These are phyloP conservation scores for Lentinula boryana DNA, from an alignment of 768 basidiomycete species.

Conservation along the genomic window DNA sequence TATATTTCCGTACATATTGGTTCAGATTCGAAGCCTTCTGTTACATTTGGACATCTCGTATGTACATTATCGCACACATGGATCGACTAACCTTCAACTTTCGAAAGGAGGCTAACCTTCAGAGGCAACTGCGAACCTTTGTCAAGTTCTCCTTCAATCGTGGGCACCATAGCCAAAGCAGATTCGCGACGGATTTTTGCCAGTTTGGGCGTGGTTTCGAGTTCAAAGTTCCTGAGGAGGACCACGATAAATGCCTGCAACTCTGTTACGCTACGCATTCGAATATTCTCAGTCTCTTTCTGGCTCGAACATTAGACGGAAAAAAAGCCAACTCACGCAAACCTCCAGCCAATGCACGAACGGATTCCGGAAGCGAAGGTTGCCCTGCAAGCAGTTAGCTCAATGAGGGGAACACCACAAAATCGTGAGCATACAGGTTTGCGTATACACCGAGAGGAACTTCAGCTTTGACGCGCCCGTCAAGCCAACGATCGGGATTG, in stretches of 20 bases:
- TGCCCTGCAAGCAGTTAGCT: constrained; percentile 8
- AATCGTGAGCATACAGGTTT: constrained; percentile 23
- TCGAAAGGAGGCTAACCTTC: constrained; percentile 14
- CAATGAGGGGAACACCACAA: not conserved
- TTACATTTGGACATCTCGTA: no score
- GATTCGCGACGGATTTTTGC: constrained; percentile 31
- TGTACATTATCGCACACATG: not conserved
- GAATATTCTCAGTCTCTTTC: not conserved
- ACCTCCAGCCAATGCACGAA: constrained; percentile 22
- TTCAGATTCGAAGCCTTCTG: not conserved
- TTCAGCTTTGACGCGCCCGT: constrained; percentile 16
- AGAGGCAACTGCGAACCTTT: constrained; percentile 37
- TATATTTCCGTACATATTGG: not conserved
- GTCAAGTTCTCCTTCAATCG: constrained; percentile 33
- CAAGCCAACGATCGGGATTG: constrained; percentile 35
- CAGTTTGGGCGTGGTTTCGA: constrained; percentile 33
- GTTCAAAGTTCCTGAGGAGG: constrained; percentile 47
- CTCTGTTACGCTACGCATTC: constrained; percentile 32
- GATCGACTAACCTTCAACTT: not conserved
- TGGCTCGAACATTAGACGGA: not conserved
- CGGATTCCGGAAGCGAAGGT: constrained; percentile 20
- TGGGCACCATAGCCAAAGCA: constrained; percentile 37
- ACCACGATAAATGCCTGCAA: constrained; percentile 57
- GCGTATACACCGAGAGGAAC: constrained; percentile 23
- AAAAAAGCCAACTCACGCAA: constrained; percentile 14